Evolutionary conservation across 2,329 filamentous ascomycete genomes (phyloP), one percentile per base, ranked within the genome.

Genomic region (Thyridium curvatum): DNA sequence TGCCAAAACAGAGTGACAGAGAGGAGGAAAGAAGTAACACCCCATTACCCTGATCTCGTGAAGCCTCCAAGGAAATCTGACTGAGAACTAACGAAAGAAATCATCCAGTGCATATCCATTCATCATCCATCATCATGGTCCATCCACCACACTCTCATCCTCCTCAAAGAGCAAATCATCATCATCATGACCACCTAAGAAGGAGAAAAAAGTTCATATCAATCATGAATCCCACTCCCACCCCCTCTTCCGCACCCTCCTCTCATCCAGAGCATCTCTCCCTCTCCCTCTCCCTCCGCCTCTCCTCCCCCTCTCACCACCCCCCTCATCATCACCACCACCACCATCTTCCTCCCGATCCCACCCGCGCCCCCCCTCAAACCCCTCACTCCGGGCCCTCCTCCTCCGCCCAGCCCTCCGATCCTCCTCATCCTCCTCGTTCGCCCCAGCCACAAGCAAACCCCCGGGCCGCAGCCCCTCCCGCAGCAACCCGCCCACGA

Each of bases 401-500:
- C 31, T n/a, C 30, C 26, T 26, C 10, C 26, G n/a, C 12, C 16
- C 31, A 13, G n/a, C 32, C 8, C 34, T 17, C 16, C 33, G 28
- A 13, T 40, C 33, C 4, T 37, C 39, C 8, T 32, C 21, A 13
- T 15, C 8, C 21, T 35, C 18, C 16, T 17, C 36, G 13, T 38
- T 32, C 12, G 28, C n/a, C n/a, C 41, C 41, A 21, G 49, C 16
- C 37, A n/a, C n/a, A n/a, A 55, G 39, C 37, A 50, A 37, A 8
- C 44, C 45, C 3, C 52, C 50, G 4, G 32, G 36, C 21, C 44
- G 16, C 2, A 46, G 15, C 48, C 49, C 30, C 6, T 44, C 45
- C 10, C 50, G 50, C 8, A 61, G 14, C 6, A 60, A 38, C 5
- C 51, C 46, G 1, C 54, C 49, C 16, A 61, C 30, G 8, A 59